Conservation (phyloP, 805 yeast genomes). For the Kuraishia cidri region DNA sequence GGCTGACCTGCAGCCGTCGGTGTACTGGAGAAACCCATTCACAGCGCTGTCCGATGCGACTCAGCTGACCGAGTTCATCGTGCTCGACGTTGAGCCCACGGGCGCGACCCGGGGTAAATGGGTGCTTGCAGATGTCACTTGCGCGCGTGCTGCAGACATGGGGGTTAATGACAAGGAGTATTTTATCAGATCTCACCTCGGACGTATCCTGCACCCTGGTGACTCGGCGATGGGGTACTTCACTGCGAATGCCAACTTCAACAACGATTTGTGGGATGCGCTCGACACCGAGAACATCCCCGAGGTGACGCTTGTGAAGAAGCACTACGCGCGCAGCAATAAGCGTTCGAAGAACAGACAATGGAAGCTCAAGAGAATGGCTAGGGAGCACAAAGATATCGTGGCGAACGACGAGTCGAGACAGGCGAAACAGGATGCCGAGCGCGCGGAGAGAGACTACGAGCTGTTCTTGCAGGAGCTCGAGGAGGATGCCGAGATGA, state of each 20-base stretch:
- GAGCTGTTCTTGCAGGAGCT: slow-evolving; percentile 93
- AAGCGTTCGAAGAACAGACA: slow-evolving; percentile 69
- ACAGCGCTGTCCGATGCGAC: slow-evolving; percentile 65
- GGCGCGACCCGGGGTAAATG: slow-evolving; percentile 70
- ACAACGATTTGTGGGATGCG: slow-evolving; percentile 76
- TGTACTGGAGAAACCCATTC: slow-evolving; percentile 82
- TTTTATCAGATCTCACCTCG: slow-evolving; percentile 85
- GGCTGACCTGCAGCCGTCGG: slow-evolving; percentile 61
- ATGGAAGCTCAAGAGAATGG: slow-evolving; percentile 97
- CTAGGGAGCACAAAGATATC: slow-evolving; percentile 85
- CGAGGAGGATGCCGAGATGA: slow-evolving; percentile 93
- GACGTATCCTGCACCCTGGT: slow-evolving; percentile 93
- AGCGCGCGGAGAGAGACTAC: slow-evolving; percentile 89
- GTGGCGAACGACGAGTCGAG: slow-evolving; percentile 63
- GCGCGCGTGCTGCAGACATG: slow-evolving; percentile 83
- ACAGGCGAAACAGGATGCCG: slow-evolving; percentile 81
- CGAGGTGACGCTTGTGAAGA: slow-evolving; percentile 85
- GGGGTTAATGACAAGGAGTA: slow-evolving; percentile 79
- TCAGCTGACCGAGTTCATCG: slow-evolving; percentile 78
- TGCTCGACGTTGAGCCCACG: slow-evolving; percentile 89
- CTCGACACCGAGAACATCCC: slow-evolving; percentile 58
- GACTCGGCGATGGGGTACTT: slow-evolving; percentile 92
- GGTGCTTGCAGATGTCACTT: slow-evolving; percentile 83
- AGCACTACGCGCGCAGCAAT: slow-evolving; percentile 72
- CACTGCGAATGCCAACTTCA: slow-evolving; percentile 77